These are phyloP conservation scores for Brassica balearica DNA, from an alignment of 441 rosid species.

Conservation along the genomic window DNA sequence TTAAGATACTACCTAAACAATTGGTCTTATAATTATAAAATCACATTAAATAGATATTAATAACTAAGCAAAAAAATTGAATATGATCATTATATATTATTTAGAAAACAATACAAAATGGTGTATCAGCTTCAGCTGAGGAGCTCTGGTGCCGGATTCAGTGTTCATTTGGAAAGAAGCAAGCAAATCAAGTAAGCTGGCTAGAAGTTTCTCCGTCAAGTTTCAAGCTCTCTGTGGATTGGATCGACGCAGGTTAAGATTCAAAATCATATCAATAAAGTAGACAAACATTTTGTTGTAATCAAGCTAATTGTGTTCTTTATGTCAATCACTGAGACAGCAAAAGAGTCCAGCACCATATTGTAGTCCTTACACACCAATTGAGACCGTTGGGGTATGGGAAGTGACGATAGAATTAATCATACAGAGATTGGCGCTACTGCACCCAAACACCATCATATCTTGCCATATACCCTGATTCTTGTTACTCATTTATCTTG, in stretches of 20 bases:
- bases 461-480: too few species aligned
- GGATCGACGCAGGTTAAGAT: not conserved
- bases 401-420: too few species aligned
- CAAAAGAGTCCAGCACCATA: not conserved
- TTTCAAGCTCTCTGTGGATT: not conserved
- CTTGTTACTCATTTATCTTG: too few species aligned
- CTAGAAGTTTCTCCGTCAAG: not conserved
- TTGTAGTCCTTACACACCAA: not conserved
- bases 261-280: not conserved
- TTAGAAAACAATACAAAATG: not conserved
- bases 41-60: too few species aligned
- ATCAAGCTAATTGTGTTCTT: not conserved
- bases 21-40: too few species aligned
- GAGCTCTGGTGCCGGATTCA: not conserved
- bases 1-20: too few species aligned
- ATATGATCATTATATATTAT: too few species aligned
- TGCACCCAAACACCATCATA: too few species aligned
- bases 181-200: not conserved
- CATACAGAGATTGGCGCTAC: too few species aligned
- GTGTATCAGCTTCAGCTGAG: not conserved
- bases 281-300: not conserved
- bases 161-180: not conserved
- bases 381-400: not conserved
- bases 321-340: not conserved
- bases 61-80: too few species aligned